Evolutionary conservation across 805 yeast species (phyloP).

Genomic region (Priceomyces haplophilus): DNA sequence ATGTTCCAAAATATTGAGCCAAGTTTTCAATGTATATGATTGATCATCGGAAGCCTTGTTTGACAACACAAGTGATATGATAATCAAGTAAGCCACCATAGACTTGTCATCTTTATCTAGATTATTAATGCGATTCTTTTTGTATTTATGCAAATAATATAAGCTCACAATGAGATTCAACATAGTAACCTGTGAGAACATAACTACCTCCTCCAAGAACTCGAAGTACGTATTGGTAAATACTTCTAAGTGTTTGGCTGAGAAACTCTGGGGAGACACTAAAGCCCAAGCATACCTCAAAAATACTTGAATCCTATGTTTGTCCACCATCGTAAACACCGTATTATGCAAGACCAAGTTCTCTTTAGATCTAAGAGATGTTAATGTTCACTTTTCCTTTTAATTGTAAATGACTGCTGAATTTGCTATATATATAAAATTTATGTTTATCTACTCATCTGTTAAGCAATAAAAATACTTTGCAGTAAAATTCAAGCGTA

Average conservation of each 20-base stretch:
- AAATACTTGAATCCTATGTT: conserved; percentile 2
- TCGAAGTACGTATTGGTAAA: conserved; percentile 10
- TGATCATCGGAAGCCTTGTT: conserved; percentile 50
- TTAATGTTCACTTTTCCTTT: too few species aligned
- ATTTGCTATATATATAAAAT: background rate
- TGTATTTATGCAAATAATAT: conserved; percentile 23
- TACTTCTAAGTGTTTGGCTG: conserved; percentile 3
- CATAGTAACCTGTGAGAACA: conserved; percentile 20
- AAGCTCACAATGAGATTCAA: conserved; percentile 23
- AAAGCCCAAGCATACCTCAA: conserved; percentile 9
- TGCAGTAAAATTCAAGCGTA: conserved; percentile 3
- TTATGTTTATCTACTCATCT: too few species aligned
- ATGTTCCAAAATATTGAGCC: conserved; percentile 32
- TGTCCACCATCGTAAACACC: conserved; percentile 5
- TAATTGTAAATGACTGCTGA: too few species aligned
- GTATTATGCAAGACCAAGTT: too few species aligned
- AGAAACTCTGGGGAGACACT: conserved; percentile 1
- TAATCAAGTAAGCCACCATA: conserved; percentile 20
- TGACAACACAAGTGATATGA: conserved; percentile 26
- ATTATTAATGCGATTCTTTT: conserved; percentile 8
- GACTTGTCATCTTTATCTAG: conserved; percentile 12
- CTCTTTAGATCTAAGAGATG: too few species aligned
- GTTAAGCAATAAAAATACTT: background rate
- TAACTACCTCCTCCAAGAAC: conserved; percentile 14
- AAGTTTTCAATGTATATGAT: conserved; percentile 49